Base-by-base conservation (phyloP, 441 rosid genomes). In the Arabidopsis hybrid region DNA sequence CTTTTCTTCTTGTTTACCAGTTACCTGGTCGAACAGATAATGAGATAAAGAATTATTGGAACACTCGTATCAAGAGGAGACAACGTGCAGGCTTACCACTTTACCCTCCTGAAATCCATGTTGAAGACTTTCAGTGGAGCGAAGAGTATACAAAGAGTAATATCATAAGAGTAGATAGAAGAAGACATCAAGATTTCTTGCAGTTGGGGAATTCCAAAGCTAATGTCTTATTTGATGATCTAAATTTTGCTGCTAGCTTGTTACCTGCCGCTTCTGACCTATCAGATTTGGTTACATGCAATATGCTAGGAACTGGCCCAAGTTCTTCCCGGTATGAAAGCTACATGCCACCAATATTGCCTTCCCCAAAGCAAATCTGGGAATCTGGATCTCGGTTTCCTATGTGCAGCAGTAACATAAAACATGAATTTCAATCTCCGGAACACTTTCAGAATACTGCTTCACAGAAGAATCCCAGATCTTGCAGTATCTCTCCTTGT, bases 11-110 rank as follows among this genome's bases (percentile, higher is more conserved):
- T 35, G 26, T 32, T 47, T 56, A 36, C 29, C 85, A 95, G 98
- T 76, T 95, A 80, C 99, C 97, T 69, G 99, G 98, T 56, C 96
- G 98, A 62, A 95, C 98, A 47, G 99, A 95, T 85, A 95, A 95
- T 75, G 99, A 95, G 88, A 93, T 95, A 82, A 95, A 95, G 81
- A 95, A 95, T 83, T 95, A 95, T 72, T 95, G 99, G 99, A 95
- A 95, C 82, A 95, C 99, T 11, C 85, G 98, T 65, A 89, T 93
- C 70, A 95, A 95, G 84, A 86, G 99, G 71, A 92, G 92, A 29
- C 98, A 89, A 65, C 89, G 96, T 60, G 99, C 97, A 77, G 98
- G 97, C 10, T 87, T 95, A 64, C 98, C 99, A 11, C 95, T 93
- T 71, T 95, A 95, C 84, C 98, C 99, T 69, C 91, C 97, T 32